Evolutionary conservation across 192 early-diverging fungal genomes (phyloP).

Genomic region (Entomortierella parvispora): DNA sequence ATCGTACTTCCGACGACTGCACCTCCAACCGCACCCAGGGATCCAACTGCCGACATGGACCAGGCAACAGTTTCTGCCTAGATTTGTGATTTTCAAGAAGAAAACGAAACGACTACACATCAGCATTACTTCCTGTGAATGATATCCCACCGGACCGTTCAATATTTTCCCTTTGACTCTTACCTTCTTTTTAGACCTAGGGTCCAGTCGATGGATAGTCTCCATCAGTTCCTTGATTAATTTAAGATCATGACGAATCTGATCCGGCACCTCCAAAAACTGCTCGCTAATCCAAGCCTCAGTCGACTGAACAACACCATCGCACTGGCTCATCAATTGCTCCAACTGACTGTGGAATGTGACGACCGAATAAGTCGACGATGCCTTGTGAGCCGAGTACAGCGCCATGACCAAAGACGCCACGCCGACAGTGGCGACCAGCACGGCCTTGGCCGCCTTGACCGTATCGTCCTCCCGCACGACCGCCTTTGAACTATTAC

Average conservation of each 20-base stretch:
- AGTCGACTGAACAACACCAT: constrained; percentile 53
- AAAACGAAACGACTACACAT: constrained; percentile 9
- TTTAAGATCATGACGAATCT: constrained; percentile 44
- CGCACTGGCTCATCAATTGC: constrained; percentile 52
- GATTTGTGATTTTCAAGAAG: not conserved
- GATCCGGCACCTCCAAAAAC: constrained; percentile 51
- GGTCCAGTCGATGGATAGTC: constrained; percentile 54
- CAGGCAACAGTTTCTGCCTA: constrained; percentile 48
- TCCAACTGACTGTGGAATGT: constrained; percentile 61
- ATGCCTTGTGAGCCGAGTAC: constrained; percentile 58
- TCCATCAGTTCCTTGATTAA: constrained; percentile 54
- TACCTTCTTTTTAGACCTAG: constrained; percentile 55
- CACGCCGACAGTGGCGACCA: constrained; percentile 47
- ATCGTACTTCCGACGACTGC: constrained; percentile 53
- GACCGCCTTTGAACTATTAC: not conserved
- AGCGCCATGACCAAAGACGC: constrained; percentile 55
- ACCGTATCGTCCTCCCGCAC: not conserved
- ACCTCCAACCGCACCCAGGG: constrained; percentile 56
- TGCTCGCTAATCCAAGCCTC: constrained; percentile 61
- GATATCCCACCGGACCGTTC: no score
- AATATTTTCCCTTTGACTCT: constrained; percentile 7
- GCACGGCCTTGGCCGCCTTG: not conserved
- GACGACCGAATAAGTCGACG: constrained; percentile 51
- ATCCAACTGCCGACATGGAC: constrained; percentile 59
- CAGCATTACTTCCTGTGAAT: no score